A percentile compares a stretch with the other conserved stretches of the same genome.
Conservation (phyloP, 257 asterid species). For the Handroanthus guayacan region DNA sequence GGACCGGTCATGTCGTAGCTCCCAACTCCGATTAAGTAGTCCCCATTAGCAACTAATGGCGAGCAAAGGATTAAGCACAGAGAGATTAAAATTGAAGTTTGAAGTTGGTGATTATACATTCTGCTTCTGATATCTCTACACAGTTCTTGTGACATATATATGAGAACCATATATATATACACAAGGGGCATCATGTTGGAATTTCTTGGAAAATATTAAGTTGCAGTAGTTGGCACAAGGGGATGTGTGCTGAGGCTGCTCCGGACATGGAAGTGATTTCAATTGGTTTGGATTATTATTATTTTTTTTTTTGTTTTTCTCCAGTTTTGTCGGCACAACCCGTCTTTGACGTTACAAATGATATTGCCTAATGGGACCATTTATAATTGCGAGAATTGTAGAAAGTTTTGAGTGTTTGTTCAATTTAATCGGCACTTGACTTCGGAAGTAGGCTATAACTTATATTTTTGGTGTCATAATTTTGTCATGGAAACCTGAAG, state of each 20-base stretch:
- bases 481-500: too few species aligned
- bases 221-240: constrained; percentile 38
- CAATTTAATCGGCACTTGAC: too few species aligned
- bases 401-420: too few species aligned
- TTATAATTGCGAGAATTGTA: too few species aligned
- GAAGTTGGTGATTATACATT: constrained; percentile 30
- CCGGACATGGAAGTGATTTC: constrained; percentile 28
- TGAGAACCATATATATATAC: not conserved
- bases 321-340: constrained; percentile 25
- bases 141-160: too few species aligned
- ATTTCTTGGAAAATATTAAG: constrained; percentile 25
- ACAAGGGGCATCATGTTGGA: not conserved
- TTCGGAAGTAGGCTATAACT: too few species aligned
- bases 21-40: constrained; percentile 60
- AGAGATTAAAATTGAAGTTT: not conserved
- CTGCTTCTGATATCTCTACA: not conserved
- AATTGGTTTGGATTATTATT: not conserved
- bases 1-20: constrained; percentile 80
- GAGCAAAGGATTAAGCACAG: not conserved
- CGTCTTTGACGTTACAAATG: constrained; percentile 21
- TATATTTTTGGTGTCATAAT: too few species aligned
- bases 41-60: constrained; percentile 39
- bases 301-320: constrained; percentile 29
- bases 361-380: too few species aligned
- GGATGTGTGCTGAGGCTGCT: constrained; percentile 36